These are phyloP conservation scores for Lathyrus tuberosus DNA, from an alignment of 306 rosid species.

Conservation along the genomic window DNA sequence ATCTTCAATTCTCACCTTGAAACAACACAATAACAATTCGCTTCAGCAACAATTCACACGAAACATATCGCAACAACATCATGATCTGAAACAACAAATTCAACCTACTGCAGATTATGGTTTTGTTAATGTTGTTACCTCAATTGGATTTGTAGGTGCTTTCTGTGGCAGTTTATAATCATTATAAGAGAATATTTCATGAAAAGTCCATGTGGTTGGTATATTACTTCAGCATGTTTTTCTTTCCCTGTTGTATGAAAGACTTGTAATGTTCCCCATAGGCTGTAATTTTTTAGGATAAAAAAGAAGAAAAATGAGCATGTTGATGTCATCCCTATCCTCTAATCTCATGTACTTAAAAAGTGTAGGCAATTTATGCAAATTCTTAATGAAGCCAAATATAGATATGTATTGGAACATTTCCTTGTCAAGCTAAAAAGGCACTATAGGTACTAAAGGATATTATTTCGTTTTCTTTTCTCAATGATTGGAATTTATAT, in stretches of 20 bases:
- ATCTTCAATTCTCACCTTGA: too few species aligned
- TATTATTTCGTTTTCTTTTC: conserved; percentile 19
- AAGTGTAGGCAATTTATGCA: conserved; percentile 6
- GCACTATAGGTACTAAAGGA: too few species aligned
- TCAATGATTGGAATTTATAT: conserved; percentile 16
- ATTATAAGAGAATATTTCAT: conserved; percentile 79
- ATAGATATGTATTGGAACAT: background rate
- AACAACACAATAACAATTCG: too few species aligned
- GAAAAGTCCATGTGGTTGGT: conserved; percentile 73
- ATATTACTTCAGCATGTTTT: conserved; percentile 30
- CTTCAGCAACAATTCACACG: too few species aligned
- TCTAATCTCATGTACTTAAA: conserved; percentile 18
- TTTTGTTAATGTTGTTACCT: conserved; percentile 15
- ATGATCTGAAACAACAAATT: too few species aligned
- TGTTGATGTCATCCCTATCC: conserved; percentile 20
- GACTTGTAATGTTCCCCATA: conserved; percentile 1
- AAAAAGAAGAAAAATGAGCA: conserved; percentile 1
- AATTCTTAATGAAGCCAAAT: conserved; percentile 8
- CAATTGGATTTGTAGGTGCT: conserved; percentile 66
- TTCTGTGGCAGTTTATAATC: conserved; percentile 96
- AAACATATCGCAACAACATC: too few species aligned
- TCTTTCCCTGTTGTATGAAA: conserved; percentile 26
- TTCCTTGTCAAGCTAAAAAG: too few species aligned
- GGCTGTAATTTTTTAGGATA: background rate
- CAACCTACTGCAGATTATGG: too few species aligned